phyloP scores from a whole-genome alignment of 2,329 filamentous ascomycete genomes.

The Claviceps fusiformis region DNA sequence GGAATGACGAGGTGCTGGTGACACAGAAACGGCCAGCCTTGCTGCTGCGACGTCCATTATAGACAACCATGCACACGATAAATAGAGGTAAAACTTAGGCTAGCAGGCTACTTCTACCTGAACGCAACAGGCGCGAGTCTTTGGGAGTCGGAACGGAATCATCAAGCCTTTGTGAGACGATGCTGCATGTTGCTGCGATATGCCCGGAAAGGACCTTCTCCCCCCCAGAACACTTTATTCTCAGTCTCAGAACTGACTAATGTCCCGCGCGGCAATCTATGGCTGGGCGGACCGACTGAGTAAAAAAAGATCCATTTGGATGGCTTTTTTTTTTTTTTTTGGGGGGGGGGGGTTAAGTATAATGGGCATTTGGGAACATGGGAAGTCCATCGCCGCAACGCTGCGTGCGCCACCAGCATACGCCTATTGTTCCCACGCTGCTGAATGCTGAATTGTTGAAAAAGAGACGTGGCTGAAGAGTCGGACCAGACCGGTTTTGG shows the following conservation, averaged over 20 bases:
- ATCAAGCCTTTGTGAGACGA: background rate
- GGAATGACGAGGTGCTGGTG: background rate
- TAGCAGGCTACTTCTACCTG: background rate
- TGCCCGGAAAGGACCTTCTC: background rate
- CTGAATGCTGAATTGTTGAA: background rate
- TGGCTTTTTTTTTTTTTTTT: no score
- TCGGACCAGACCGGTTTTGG: background rate
- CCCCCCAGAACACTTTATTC: background rate
- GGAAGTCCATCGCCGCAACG: background rate
- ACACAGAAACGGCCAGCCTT: background rate
- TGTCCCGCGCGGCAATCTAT: constrained; percentile 1
- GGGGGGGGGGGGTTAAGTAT: no score
- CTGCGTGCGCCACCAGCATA: background rate
- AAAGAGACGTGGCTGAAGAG: background rate
- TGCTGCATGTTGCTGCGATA: background rate
- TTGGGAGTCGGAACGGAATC: background rate
- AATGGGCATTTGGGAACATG: no score
- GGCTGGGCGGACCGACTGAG: background rate
- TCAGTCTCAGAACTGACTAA: constrained; percentile 2
- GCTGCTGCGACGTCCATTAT: background rate
- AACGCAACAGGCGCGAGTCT: background rate
- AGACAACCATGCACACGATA: background rate
- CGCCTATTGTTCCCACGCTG: constrained; percentile 2
- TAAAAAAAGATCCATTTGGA: background rate
- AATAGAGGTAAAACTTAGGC: background rate